Conservation (phyloP, 2,329 filamentous ascomycete genomes). For the Hansfordia pulvinata region DNA sequence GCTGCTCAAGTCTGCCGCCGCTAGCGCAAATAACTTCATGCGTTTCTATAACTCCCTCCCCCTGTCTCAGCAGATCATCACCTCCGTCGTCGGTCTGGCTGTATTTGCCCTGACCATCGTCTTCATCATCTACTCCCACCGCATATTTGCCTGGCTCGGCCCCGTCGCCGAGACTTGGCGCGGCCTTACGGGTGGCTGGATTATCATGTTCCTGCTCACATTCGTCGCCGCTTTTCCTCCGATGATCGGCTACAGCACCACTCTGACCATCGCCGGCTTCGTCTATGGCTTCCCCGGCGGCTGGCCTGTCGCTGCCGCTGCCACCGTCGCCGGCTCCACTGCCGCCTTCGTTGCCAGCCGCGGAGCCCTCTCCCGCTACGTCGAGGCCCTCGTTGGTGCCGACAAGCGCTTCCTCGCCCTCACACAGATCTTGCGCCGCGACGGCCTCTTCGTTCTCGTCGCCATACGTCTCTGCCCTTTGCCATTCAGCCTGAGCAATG, state of each 20-base stretch:
- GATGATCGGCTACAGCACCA: slow-evolving; percentile 74
- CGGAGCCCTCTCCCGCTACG: slow-evolving; percentile 64
- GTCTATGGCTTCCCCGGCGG: slow-evolving; percentile 46
- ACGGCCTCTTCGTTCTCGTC: slow-evolving; percentile 76
- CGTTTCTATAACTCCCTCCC: slow-evolving; percentile 41
- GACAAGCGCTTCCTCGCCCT: slow-evolving; percentile 85
- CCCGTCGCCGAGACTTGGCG: slow-evolving; percentile 70
- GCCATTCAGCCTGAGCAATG: slow-evolving; percentile 87
- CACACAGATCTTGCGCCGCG: slow-evolving; percentile 74
- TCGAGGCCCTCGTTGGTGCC: slow-evolving; percentile 64
- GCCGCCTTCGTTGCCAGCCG: slow-evolving; percentile 70
- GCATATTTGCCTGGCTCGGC: slow-evolving; percentile 62
- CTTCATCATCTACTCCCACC: slow-evolving; percentile 65
- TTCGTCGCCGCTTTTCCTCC: slow-evolving; percentile 76
- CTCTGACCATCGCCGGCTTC: slow-evolving; percentile 39
- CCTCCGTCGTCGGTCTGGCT: slow-evolving; percentile 34
- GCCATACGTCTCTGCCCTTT: slow-evolving; percentile 89
- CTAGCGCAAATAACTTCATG: slow-evolving; percentile 25
- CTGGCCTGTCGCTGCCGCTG: slow-evolving; percentile 72
- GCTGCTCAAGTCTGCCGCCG: slow-evolving; percentile 27
- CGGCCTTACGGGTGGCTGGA: slow-evolving; percentile 55
- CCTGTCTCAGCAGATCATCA: slow-evolving; percentile 46
- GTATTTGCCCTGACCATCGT: slow-evolving; percentile 46
- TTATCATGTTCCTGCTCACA: slow-evolving; percentile 61
- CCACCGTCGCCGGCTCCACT: slow-evolving; percentile 66